Percentiles rank a stretch among this genome's conserved stretches.
These are phyloP conservation scores for Urostyla sp. DNA, from an alignment of 73 alveolate species.

Conservation along the genomic window DNA sequence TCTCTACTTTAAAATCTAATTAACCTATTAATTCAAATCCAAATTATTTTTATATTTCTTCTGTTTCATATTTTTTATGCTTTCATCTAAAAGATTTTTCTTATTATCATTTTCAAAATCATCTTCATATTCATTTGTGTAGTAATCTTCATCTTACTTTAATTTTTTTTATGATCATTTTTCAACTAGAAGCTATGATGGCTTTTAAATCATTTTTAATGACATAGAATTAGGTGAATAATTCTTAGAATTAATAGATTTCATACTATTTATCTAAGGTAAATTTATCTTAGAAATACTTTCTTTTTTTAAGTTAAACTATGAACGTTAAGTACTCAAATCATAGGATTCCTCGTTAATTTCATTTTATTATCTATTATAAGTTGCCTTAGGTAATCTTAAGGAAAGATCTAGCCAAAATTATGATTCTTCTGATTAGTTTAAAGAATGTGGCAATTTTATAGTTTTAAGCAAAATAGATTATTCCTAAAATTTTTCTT, in stretches of 20 bases:
- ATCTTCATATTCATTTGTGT: no score
- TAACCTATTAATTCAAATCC: no score
- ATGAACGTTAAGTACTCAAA: slow-evolving; percentile 23
- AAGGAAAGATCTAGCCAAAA: slow-evolving; percentile 51
- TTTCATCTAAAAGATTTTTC: no score
- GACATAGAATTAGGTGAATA: slow-evolving; percentile 28
- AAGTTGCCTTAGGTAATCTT: slow-evolving; percentile 58
- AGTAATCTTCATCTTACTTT: no score
- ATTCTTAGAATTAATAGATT: slow-evolving; percentile 28
- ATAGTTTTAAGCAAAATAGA: slow-evolving; percentile 38
- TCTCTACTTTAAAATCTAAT: no score
- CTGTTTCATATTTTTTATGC: no score
- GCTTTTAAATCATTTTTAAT: no score
- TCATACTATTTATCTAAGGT: slow-evolving; percentile 32
- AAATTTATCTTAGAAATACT: not conserved
- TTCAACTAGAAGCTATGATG: no score
- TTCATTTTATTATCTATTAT: not conserved
- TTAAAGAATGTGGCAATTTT: slow-evolving; percentile 32
- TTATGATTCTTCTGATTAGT: slow-evolving; percentile 9
- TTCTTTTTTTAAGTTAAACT: not conserved
- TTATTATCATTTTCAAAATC: no score
- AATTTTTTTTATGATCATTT: no score
- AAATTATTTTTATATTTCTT: no score
- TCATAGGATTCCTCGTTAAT: slow-evolving; percentile 26
- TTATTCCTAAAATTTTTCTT: slow-evolving; percentile 4